Conservation (phyloP, 352 stramenopile species). For the Elongisporangium prolatum region DNA sequence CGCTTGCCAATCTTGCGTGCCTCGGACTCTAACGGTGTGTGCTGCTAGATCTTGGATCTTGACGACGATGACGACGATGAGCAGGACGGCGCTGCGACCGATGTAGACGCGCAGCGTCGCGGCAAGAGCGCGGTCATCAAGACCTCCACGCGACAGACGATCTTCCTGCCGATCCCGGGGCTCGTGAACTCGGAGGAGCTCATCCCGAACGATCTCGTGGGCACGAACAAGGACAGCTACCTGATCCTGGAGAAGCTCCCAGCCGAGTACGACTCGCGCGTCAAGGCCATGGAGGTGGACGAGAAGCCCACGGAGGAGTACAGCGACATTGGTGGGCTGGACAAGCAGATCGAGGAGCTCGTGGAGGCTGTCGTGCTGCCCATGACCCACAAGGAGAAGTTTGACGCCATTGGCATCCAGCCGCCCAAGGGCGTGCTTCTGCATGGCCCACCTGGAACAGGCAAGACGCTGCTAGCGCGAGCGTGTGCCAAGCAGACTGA, state of each 20-base stretch:
- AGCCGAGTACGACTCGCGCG: constrained; percentile 97
- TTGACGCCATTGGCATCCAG: constrained; percentile 95
- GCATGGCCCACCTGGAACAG: constrained; percentile 95
- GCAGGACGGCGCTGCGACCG: constrained; percentile 90
- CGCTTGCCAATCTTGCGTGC: constrained; percentile 1
- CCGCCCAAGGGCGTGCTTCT: constrained; percentile 97
- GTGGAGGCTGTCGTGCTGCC: constrained; percentile 97
- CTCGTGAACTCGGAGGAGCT: constrained; percentile 94
- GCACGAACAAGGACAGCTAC: constrained; percentile 99
- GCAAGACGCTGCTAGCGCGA: constrained; percentile 97
- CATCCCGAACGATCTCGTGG: constrained; percentile 96
- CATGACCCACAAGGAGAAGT: constrained; percentile 98
- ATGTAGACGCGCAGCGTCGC: constrained; percentile 90
- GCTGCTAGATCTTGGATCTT: constrained; percentile 54
- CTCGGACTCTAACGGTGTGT: constrained; percentile 1
- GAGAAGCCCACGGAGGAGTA: constrained; percentile 94
- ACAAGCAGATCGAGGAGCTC: constrained; percentile 99
- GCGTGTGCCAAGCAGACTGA: constrained; percentile 98
- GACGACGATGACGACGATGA: constrained; percentile 89
- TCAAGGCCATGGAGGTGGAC: constrained; percentile 98
- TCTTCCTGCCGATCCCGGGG: constrained; percentile 98
- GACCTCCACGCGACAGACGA: constrained; percentile 97
- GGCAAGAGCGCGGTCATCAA: constrained; percentile 97
- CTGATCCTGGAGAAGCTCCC: constrained; percentile 98
- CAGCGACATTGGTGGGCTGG: constrained; percentile 94